A percentile compares a stretch with the other conserved stretches of the same genome.
phyloP scores from a whole-genome alignment of 78 protist genomes.

The Dictyostelium citrinum region DNA sequence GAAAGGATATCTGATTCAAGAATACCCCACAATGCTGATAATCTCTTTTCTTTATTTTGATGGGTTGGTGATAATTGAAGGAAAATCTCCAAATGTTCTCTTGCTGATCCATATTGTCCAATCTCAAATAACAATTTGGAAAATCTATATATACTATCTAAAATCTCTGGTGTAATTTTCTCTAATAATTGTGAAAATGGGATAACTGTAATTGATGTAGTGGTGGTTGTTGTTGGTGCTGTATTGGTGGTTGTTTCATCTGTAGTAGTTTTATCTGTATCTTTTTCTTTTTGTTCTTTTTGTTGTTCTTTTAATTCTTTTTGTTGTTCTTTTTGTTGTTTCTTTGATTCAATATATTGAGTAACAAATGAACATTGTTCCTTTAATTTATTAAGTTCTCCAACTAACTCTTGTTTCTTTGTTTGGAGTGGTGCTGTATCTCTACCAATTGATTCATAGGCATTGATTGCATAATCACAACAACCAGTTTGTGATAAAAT shows the following conservation, averaged over 20 bases:
- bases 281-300: neutral
- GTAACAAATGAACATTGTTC: constrained; percentile 25
- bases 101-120: constrained; percentile 54
- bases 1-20: constrained; percentile 90
- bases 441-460: constrained; percentile 23
- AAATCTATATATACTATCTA: constrained; percentile 33
- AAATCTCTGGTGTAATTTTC: constrained; percentile 44
- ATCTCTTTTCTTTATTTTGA: neutral
- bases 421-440: constrained; percentile 32
- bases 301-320: constrained; percentile 12
- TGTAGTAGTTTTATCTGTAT: neutral
- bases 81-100: constrained; percentile 50
- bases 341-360: constrained; percentile 48
- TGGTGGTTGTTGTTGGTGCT: neutral
- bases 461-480: constrained; percentile 33
- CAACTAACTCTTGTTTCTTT: constrained; percentile 27
- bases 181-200: constrained; percentile 23
- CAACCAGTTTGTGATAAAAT: constrained; percentile 57
- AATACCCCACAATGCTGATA: constrained; percentile 93
- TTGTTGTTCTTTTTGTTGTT: constrained; percentile 42
- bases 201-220: neutral
- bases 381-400: constrained; percentile 22
- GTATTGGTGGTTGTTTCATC: neutral
- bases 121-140: constrained; percentile 44
- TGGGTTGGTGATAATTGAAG: constrained; percentile 35